Base-by-base conservation (phyloP, 1,139 yeast genomes). In the Sugiyamaella neomexicana region DNA sequence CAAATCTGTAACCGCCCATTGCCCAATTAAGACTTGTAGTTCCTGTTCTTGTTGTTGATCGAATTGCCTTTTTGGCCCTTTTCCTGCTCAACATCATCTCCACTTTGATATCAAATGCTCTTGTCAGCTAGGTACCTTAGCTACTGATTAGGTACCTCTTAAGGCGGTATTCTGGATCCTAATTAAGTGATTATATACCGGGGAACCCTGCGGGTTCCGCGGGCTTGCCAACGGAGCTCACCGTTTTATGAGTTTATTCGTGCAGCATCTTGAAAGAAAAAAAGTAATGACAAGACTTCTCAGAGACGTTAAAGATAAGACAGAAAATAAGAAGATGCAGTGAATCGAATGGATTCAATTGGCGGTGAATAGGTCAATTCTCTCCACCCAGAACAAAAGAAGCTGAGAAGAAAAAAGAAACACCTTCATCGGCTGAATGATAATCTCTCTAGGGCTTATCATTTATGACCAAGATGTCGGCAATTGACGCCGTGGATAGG, bases 341-440 rank as follows among this genome's bases (percentile, higher is more conserved):
- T 45, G 49, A 25, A 45, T 44, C 39, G 47, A 32, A 29, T 16
- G 39, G n/a, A 13, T 45, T 36, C 42, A 32, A 45, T 45, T 45
- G 49, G 49, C 37, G 49, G 34, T 29, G 10, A 12, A 29, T 17
- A 32, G 39, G n/a, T n/a, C n/a, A 2, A 16, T 15, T 7, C 12
- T 38, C 41, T 15, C 12, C 7, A 16, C 3, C 2, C n/a, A 16
- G n/a, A 16, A n/a, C 25, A 15, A 16, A 4, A 16, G 41, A 15
- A n/a, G 6, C 46, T 27, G 29, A 8, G 13, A 20, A 25, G 16
- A 17, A 34, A 34, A 43, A 32, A 44, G 32, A 31, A 44, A 17
- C n/a, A 32, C 27, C 23, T 20, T 20, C 5, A 20, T 20, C 25
- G 25, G 25, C 25, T 20, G 5, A 20, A 5, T 20, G 25, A 20